These are phyloP conservation scores for Flaveria floridana DNA, from an alignment of 140 eudicot species.

Conservation along the genomic window DNA sequence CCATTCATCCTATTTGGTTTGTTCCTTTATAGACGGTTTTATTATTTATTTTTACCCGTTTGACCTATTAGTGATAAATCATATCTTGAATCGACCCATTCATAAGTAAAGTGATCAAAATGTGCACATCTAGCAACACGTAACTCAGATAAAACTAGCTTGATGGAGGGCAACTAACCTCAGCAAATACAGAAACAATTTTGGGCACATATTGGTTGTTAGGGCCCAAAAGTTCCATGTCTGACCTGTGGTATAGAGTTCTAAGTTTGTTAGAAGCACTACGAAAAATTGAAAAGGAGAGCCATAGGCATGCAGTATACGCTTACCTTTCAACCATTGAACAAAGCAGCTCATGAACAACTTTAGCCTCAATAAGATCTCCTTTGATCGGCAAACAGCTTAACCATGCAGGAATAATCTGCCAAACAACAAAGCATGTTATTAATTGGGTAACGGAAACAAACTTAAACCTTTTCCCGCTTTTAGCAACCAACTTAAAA, in stretches of 20 bases:
- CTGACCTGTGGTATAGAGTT: constrained; percentile 58
- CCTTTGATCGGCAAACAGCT: constrained; percentile 92
- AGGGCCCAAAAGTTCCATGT: constrained; percentile 79
- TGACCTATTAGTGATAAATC: neutral
- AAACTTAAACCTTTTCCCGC: too few relatives aligned
- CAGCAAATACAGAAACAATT: constrained; percentile 91
- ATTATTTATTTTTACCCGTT: neutral
- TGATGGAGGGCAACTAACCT: constrained; percentile 55
- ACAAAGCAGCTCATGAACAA: constrained; percentile 95
- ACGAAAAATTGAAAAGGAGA: neutral
- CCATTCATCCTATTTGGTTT: neutral
- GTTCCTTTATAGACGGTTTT: neutral
- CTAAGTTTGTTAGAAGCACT: neutral
- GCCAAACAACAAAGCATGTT: constrained; percentile 28
- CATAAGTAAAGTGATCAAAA: neutral
- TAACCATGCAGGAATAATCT: constrained; percentile 96
- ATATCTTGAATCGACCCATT: neutral
- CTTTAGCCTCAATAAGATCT: constrained; percentile 93
- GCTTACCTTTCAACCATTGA: constrained; percentile 89
- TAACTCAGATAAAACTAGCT: neutral
- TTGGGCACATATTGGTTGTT: constrained; percentile 83
- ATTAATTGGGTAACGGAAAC: neutral
- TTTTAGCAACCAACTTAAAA: too few relatives aligned
- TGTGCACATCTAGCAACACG: neutral
- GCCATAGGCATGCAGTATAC: neutral